phyloP scores from a whole-genome alignment of 805 yeast genomes.

The Jamesozyma piceae region DNA sequence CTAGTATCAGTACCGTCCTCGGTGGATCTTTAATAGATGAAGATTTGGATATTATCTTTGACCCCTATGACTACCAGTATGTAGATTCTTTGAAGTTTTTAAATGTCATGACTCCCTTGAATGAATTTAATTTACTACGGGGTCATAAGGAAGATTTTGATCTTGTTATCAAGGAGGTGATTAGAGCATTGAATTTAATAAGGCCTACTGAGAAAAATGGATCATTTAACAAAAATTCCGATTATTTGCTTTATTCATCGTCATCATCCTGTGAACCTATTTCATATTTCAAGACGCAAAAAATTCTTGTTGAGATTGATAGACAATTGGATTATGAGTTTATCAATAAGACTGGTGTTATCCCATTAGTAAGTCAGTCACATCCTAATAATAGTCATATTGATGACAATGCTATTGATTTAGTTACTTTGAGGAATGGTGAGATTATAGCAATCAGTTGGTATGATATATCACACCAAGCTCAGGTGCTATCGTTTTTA shows the following conservation, averaged over 20 bases:
- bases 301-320: conserved; percentile 28
- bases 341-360: conserved; percentile 29
- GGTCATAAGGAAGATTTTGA: conserved; percentile 33
- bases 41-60: conserved; percentile 28
- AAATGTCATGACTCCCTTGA: conserved; percentile 29
- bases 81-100: conserved; percentile 29
- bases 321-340: conserved; percentile 29
- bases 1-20: conserved; percentile 29
- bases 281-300: conserved; percentile 28
- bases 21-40: conserved; percentile 30
- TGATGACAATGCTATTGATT: conserved; percentile 29
- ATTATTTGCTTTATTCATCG: conserved; percentile 25
- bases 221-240: conserved; percentile 20
- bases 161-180: conserved; percentile 29
- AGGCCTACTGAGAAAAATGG: conserved; percentile 20
- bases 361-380: conserved; percentile 26
- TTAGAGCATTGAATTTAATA: conserved; percentile 24
- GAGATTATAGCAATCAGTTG: conserved; percentile 29
- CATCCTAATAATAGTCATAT: conserved; percentile 29
- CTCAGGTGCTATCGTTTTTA: conserved; percentile 29
- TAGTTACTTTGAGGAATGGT: conserved; percentile 22
- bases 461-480: conserved; percentile 33
- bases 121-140: conserved; percentile 28
- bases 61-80: conserved; percentile 28
- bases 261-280: conserved; percentile 10